A percentile compares a stretch with the other conserved stretches of the same genome.
Conservation (phyloP, 2,329 filamentous ascomycete genomes). For the Metarhizium album region DNA sequence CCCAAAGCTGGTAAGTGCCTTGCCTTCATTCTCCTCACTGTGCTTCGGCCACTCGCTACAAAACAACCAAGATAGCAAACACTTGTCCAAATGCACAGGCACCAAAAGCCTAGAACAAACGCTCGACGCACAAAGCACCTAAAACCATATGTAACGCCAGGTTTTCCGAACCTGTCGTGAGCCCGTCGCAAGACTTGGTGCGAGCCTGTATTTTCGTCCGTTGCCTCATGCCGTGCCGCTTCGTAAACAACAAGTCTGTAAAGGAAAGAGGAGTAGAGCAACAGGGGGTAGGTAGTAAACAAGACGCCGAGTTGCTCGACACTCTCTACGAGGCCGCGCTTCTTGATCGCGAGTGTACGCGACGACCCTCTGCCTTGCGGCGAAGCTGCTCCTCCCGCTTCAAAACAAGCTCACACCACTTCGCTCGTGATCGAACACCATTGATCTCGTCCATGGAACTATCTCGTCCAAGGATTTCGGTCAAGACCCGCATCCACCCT, state of each 20-base stretch:
- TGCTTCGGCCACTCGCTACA: not conserved
- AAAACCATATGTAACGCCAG: constrained; percentile 1
- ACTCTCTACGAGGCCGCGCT: constrained; percentile 32
- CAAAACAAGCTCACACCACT: constrained; percentile 59
- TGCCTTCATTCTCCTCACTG: not conserved
- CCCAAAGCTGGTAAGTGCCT: not conserved
- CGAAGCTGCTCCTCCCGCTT: constrained; percentile 52
- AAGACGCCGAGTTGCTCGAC: not conserved
- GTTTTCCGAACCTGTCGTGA: constrained; percentile 3
- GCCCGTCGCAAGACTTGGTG: constrained; percentile 1
- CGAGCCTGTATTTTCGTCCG: not conserved
- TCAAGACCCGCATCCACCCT: constrained; percentile 84
- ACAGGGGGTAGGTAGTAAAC: not conserved
- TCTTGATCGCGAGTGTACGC: constrained; percentile 47
- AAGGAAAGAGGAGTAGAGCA: not conserved
- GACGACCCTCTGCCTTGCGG: constrained; percentile 39
- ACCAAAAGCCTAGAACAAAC: not conserved
- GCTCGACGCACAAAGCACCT: not conserved
- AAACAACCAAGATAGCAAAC: not conserved
- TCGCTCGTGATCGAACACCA: constrained; percentile 35
- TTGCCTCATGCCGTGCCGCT: constrained; percentile 2
- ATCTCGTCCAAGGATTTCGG: constrained; percentile 54
- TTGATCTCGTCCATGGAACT: constrained; percentile 33
- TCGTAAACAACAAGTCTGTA: not conserved
- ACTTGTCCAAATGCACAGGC: not conserved